These are phyloP conservation scores for Acer saccharum DNA, from an alignment of 345 rosid species.

Conservation along the genomic window DNA sequence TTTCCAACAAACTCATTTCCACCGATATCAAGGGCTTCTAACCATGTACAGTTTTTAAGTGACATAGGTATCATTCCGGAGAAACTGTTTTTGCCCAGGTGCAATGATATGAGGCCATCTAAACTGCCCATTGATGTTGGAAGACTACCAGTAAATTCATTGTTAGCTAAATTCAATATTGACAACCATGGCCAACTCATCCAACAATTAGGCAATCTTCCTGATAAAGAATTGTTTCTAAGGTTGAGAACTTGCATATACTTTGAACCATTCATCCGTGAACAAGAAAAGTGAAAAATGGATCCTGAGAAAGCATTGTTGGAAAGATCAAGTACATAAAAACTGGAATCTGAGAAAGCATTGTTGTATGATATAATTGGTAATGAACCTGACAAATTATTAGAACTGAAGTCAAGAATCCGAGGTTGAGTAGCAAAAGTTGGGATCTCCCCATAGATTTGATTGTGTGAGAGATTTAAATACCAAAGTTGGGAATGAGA, in stretches of 20 bases:
- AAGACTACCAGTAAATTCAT: constrained; percentile 2
- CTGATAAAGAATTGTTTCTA: constrained; percentile 29
- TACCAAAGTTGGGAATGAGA: background rate
- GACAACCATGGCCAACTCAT: background rate
- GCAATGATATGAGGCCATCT: background rate
- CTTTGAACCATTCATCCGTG: constrained; percentile 9
- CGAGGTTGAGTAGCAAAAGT: background rate
- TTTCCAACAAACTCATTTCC: constrained; percentile 9
- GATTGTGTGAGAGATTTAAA: constrained; percentile 34
- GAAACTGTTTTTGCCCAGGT: background rate
- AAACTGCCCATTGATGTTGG: background rate
- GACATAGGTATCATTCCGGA: background rate
- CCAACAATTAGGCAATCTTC: constrained; percentile 32
- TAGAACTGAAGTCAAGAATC: constrained; percentile 27
- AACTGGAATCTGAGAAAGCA: no score
- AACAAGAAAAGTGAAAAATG: constrained; percentile 17
- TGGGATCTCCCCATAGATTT: constrained; percentile 30
- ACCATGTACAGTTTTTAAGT: background rate
- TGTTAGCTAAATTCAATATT: constrained; percentile 2
- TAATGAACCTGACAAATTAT: constrained; percentile 19
- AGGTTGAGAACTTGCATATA: constrained; percentile 35
- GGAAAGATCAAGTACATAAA: constrained; percentile 17
- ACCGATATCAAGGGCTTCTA: background rate
- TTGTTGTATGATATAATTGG: constrained; percentile 12
- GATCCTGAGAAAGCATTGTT: constrained; percentile 5